Conservation (phyloP, 2,329 filamentous ascomycete species). For the Pseudocercospora macadamiae region DNA sequence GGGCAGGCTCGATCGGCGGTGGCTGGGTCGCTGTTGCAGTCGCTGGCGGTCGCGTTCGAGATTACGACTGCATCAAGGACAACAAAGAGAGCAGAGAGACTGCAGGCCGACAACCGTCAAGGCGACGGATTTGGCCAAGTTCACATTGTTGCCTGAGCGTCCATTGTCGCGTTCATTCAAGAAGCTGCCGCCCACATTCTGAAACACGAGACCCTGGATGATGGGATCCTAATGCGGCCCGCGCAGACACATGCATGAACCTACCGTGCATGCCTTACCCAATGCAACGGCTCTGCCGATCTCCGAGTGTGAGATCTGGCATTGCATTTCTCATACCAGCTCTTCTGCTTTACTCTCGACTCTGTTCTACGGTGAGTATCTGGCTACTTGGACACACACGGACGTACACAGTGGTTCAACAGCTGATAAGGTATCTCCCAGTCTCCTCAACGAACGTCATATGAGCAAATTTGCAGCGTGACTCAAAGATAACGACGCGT, state of each 20-base stretch:
- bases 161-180: not conserved
- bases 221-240: not conserved
- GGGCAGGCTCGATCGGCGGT: not conserved
- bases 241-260: too few species aligned
- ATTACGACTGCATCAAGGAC: not conserved
- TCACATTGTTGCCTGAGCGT: slow-evolving; percentile 5
- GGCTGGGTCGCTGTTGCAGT: not conserved
- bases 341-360: not conserved
- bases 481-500: too few species aligned
- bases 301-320: not conserved
- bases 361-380: too few species aligned
- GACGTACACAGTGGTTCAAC: too few species aligned
- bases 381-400: too few species aligned
- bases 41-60: not conserved
- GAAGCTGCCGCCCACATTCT: not conserved
- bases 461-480: too few species aligned
- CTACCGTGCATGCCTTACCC: not conserved
- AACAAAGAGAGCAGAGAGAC: not conserved
- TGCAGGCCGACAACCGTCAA: not conserved
- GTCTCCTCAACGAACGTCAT: too few species aligned
- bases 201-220: not conserved
- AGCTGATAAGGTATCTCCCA: too few species aligned
- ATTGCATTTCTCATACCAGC: not conserved
- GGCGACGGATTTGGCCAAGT: not conserved
- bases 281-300: not conserved